Evolutionary conservation across 192 early-diverging fungal species (phyloP), one percentile per base, ranked within the genome.

Genomic region (Geranomyces variabilis): DNA sequence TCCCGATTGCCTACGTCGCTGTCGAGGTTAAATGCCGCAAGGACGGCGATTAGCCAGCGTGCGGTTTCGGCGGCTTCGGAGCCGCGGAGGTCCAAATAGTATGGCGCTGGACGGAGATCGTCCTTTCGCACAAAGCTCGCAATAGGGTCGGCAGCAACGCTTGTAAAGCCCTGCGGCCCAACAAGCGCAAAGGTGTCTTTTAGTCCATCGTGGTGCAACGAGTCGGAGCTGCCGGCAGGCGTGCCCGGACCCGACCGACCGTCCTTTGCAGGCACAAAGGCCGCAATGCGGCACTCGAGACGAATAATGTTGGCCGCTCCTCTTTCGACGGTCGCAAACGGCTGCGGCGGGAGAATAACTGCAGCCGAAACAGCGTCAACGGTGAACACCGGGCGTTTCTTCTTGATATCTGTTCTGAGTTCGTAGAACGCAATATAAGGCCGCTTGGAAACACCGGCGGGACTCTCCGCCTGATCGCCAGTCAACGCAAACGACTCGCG

Each of bases 351-450:
- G 14, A 78, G 8, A 0, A 66, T 66, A 44, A 43, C 58, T 26
- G 60, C 76, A 15, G 24, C 15, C 1, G 26, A 4, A 19, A 81
- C 60, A 26, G 29, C 22, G 34, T 80, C 79, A 0, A 81, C 53
- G 2, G 29, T 17, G 59, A 81, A 76, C 0, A 80, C 33, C 1
- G 81, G 80, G 7, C 48, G 41, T 12, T 49, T 46, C 33, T 76
- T 82, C 36, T 83, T 82, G 0, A 65, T 58, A 22, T 70, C 80
- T 22, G 60, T 69, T 55, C 71, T 77, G 36, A 46, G 19, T 36
- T 80, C 80, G 59, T 72, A 83, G 33, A 83, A 82, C 19, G 66
- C 31, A n/a, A 82, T 47, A 15, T 69, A n/a, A n/a, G 53, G 59
- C 2, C 73, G 69, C 34, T 75, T 83, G 9, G 21, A 19, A 34